A percentile compares a stretch with the other conserved stretches of the same genome.
Conservation (phyloP, 345 rosid genomes). For the Brassica rapa region DNA sequence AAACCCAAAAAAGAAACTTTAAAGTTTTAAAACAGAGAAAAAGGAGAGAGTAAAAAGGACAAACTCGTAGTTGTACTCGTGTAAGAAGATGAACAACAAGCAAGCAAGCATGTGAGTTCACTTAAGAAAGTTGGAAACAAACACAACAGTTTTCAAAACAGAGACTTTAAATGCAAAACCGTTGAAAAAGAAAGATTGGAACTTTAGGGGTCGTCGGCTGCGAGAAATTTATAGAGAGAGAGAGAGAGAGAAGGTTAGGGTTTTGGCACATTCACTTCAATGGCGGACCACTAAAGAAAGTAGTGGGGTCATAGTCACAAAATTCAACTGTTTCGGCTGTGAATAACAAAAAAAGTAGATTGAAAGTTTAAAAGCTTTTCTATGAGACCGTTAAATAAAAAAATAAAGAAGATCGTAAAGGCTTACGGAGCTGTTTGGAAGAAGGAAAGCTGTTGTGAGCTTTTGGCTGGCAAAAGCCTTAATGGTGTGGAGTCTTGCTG, state of each 20-base stretch:
- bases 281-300: slow-evolving; percentile 44
- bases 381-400: neutral
- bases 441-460: slow-evolving; percentile 36
- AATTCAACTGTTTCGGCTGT: slow-evolving; percentile 42
- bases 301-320: slow-evolving; percentile 31
- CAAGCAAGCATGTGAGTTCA: slow-evolving; percentile 31
- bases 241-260: slow-evolving; percentile 39
- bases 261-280: slow-evolving; percentile 37
- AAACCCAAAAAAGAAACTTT: neutral
- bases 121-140: slow-evolving; percentile 22
- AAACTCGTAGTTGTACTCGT: slow-evolving; percentile 17
- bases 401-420: neutral
- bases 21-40: neutral
- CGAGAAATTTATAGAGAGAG: neutral
- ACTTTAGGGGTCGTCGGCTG: slow-evolving; percentile 34
- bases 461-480: slow-evolving; percentile 38
- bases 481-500: slow-evolving; percentile 31
- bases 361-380: slow-evolving; percentile 30
- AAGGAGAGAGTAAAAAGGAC: slow-evolving; percentile 1
- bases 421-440: slow-evolving; percentile 23
- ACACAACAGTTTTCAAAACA: slow-evolving; percentile 29
- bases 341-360: neutral
- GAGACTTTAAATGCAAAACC: slow-evolving; percentile 33
- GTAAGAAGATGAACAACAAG: slow-evolving; percentile 22
- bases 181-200: slow-evolving; percentile 10